Conservation (phyloP, 2,329 filamentous ascomycete species). For the Rhynchosporium agropyri region DNA sequence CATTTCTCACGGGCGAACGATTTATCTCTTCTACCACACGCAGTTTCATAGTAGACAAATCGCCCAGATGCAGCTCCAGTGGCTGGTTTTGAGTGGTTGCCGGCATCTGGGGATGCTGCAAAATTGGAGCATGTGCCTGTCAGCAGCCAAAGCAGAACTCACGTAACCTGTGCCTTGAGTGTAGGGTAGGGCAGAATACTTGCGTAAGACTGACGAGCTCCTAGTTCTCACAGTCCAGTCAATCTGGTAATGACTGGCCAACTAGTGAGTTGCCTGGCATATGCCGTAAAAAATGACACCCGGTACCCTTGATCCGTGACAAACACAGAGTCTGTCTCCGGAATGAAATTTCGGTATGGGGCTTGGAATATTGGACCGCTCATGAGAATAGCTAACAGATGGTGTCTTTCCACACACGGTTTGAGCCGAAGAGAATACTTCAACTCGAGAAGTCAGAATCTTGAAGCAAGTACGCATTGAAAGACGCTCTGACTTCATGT, state of each 20-base stretch:
- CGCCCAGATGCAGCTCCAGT: not conserved
- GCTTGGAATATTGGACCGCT: constrained; percentile 4
- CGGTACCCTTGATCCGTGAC: constrained; percentile 3
- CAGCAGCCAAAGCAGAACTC: not conserved
- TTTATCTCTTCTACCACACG: too few relatives aligned
- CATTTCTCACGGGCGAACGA: not conserved
- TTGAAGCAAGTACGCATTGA: constrained; percentile 17
- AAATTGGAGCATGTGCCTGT: constrained; percentile 1
- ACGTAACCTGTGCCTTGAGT: not conserved
- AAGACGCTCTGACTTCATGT: constrained; percentile 18
- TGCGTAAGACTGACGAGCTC: not conserved
- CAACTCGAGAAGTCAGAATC: not conserved
- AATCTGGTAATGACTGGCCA: not conserved
- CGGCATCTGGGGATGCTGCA: not conserved
- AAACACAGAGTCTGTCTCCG: not conserved
- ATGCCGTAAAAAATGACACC: constrained; percentile 4
- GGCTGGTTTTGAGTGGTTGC: not conserved
- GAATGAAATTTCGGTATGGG: constrained; percentile 13
- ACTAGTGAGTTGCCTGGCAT: not conserved
- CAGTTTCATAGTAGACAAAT: too few relatives aligned
- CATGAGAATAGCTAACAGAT: not conserved
- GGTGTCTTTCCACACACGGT: not conserved
- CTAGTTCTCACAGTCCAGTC: not conserved
- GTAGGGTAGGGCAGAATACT: not conserved
- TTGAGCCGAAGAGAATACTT: too few relatives aligned